Conservation (phyloP, 169 alveolate genomes). For the Plasmodium sp. region DNA sequence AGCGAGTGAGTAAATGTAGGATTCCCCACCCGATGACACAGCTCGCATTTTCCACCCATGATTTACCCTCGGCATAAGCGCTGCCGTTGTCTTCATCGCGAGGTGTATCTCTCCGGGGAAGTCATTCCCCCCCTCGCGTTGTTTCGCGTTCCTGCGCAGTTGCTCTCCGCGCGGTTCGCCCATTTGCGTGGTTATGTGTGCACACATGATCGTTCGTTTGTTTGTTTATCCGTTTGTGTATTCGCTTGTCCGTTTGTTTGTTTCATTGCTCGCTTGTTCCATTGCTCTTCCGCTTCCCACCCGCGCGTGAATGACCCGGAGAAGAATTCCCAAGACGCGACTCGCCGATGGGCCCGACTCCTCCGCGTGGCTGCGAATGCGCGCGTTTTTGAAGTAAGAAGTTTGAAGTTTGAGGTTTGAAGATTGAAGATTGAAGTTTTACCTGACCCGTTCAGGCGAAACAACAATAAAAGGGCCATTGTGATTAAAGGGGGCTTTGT, state of each 20-base stretch:
- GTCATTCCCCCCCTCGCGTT: background rate
- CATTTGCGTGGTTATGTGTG: background rate
- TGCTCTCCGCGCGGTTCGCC: background rate
- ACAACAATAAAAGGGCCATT: background rate
- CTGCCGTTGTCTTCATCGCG: background rate
- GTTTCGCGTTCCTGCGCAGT: background rate
- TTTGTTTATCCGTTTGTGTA: background rate
- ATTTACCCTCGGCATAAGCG: background rate
- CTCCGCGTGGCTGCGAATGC: background rate
- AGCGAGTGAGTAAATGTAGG: background rate
- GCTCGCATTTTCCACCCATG: background rate
- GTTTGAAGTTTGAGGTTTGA: background rate
- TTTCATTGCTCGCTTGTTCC: too few relatives aligned
- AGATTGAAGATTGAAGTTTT: background rate
- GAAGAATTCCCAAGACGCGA: background rate
- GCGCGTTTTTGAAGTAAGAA: background rate
- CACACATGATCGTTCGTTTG: background rate
- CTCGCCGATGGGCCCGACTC: background rate
- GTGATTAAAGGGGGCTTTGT: background rate
- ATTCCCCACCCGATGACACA: background rate
- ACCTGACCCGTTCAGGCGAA: background rate
- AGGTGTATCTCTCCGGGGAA: background rate
- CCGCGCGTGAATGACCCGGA: background rate
- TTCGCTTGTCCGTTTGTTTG: background rate
- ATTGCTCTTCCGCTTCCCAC: too few relatives aligned